phyloP scores from a whole-genome alignment of 148 eudicot genomes.

The Polygonum maritimum region DNA sequence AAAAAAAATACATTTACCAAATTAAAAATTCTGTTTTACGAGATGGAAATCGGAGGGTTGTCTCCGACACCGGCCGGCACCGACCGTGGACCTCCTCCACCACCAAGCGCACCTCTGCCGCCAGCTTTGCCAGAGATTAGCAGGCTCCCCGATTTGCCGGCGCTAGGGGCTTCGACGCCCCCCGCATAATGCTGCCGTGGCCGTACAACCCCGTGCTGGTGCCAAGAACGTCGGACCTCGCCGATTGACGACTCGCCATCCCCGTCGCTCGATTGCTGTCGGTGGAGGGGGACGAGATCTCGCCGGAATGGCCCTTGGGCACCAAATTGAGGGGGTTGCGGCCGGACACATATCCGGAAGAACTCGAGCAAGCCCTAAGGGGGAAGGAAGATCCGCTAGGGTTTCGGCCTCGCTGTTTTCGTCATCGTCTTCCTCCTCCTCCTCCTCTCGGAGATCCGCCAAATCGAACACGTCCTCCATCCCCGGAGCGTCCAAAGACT shows the following conservation, averaged over 20 bases:
- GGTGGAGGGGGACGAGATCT: conserved; percentile 26
- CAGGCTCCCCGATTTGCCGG: neutral
- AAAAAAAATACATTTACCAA: no score
- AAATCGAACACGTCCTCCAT: no score
- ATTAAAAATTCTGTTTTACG: no score
- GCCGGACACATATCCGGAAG: conserved; percentile 79
- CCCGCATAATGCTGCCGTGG: conserved; percentile 78
- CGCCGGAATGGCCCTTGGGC: conserved; percentile 52
- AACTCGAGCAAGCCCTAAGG: no score
- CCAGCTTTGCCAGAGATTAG: conserved; percentile 19
- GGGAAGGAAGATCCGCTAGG: conserved; percentile 23
- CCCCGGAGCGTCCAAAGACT: no score
- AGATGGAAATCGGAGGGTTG: no score
- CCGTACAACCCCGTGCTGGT: conserved; percentile 71
- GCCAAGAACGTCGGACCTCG: conserved; percentile 49
- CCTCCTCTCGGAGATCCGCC: no score
- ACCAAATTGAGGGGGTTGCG: conserved; percentile 19
- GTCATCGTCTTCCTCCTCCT: no score
- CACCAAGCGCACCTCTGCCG: neutral
- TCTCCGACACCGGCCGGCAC: no score
- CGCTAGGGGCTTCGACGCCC: conserved; percentile 22
- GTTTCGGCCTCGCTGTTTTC: no score
- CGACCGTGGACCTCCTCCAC: conserved; percentile 14
- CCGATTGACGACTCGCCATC: conserved; percentile 23
- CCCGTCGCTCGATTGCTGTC: conserved; percentile 25